phyloP scores from a whole-genome alignment of 2,329 filamentous ascomycete species.

The Alternaria sp. region DNA sequence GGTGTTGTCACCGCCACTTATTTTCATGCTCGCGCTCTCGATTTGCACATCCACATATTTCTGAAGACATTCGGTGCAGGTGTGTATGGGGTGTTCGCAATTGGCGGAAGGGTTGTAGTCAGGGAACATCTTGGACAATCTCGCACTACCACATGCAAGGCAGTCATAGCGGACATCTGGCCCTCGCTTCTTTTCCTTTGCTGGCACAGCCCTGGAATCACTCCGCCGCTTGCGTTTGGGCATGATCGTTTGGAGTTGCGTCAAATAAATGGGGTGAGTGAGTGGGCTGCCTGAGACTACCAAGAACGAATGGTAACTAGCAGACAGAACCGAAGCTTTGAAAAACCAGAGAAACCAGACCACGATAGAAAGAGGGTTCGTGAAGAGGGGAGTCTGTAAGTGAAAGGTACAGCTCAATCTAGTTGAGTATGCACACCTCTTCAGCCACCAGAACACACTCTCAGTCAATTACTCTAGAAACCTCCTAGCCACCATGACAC shows the following conservation, averaged over 20 bases:
- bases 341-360: too few relatives aligned
- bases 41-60: background rate
- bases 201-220: background rate
- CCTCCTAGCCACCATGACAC: background rate
- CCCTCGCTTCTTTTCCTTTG: background rate
- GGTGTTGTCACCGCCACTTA: background rate
- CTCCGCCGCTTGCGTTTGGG: background rate
- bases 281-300: too few relatives aligned
- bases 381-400: too few relatives aligned
- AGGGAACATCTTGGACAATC: background rate
- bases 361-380: too few relatives aligned
- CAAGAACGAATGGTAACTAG: too few relatives aligned
- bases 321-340: too few relatives aligned
- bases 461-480: too few relatives aligned
- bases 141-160: background rate
- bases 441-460: too few relatives aligned
- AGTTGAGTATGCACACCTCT: background rate
- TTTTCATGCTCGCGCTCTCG: accelerated
- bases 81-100: background rate
- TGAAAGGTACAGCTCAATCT: too few relatives aligned
- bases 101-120: background rate
- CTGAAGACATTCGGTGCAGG: background rate
- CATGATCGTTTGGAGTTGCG: background rate
- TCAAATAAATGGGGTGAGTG: too few relatives aligned
- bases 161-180: background rate